Percentiles rank a stretch among this genome's conserved stretches.
Conservation (phyloP, 768 basidiomycete genomes). For the Mycena venus region DNA sequence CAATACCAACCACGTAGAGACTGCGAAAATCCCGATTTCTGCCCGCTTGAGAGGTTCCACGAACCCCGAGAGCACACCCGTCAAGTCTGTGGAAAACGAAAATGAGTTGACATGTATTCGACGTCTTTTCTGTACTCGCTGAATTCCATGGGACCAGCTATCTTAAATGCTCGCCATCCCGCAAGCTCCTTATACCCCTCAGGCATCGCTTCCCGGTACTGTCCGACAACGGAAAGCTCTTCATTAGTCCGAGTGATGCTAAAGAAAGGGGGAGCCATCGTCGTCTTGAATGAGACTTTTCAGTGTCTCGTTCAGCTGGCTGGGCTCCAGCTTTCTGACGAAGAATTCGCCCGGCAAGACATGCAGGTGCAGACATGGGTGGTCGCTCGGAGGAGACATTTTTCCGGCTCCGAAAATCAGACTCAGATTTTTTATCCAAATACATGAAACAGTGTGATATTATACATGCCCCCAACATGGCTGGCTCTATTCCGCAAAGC, state of each 20-base stretch:
- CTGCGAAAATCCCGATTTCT: constrained; percentile 67
- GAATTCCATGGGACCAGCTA: constrained; percentile 78
- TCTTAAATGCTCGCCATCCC: constrained; percentile 72
- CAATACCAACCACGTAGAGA: constrained; percentile 70
- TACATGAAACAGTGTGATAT: neutral
- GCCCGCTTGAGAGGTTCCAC: constrained; percentile 66
- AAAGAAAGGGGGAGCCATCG: constrained; percentile 55
- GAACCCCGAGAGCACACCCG: constrained; percentile 69
- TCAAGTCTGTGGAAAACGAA: constrained; percentile 59
- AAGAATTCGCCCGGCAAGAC: constrained; percentile 60
- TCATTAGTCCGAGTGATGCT: constrained; percentile 71
- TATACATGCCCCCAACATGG: neutral
- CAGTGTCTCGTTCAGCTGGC: constrained; percentile 47
- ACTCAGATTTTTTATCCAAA: no score
- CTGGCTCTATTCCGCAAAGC: neutral
- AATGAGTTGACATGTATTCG: neutral
- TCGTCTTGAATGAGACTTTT: constrained; percentile 48
- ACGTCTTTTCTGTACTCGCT: constrained; percentile 48
- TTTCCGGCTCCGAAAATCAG: neutral
- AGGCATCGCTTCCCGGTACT: constrained; percentile 53
- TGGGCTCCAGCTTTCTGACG: constrained; percentile 56
- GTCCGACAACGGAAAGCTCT: constrained; percentile 72
- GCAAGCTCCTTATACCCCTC: constrained; percentile 52
- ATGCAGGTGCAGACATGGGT: constrained; percentile 62
- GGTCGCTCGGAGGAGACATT: constrained; percentile 60